phyloP scores from a whole-genome alignment of 2,329 filamentous ascomycete species.

The Cercospora brassicicola region DNA sequence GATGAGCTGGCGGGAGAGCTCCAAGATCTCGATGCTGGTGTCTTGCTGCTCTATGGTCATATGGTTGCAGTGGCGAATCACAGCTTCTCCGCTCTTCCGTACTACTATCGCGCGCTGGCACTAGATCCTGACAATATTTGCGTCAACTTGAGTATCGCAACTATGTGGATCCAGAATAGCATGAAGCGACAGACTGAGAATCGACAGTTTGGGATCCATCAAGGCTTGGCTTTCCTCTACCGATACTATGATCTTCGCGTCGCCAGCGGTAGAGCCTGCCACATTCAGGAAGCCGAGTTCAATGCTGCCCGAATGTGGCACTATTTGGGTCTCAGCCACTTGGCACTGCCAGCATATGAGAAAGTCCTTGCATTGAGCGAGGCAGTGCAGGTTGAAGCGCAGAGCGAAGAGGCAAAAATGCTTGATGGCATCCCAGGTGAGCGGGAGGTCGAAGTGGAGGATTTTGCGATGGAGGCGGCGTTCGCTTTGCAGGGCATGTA shows the following conservation, averaged over 20 bases:
- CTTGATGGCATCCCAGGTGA: conserved; percentile 37
- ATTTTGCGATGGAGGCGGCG: conserved; percentile 70
- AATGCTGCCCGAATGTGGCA: conserved; percentile 78
- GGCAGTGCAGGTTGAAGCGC: conserved; percentile 43
- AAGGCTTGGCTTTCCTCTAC: conserved; percentile 79
- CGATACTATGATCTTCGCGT: conserved; percentile 67
- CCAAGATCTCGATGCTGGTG: conserved; percentile 66
- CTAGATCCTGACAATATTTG: conserved; percentile 74
- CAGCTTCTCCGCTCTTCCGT: conserved; percentile 81
- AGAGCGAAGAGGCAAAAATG: conserved; percentile 37
- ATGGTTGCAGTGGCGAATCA: conserved; percentile 74
- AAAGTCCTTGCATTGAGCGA: conserved; percentile 54
- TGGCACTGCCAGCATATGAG: conserved; percentile 73
- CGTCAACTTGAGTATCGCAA: conserved; percentile 76
- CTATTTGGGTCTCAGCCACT: conserved; percentile 67
- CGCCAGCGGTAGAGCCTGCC: conserved; percentile 40
- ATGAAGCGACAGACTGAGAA: conserved; percentile 90
- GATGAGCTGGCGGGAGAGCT: conserved; percentile 16
- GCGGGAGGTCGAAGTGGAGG: conserved; percentile 46
- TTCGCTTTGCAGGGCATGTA: conserved; percentile 71
- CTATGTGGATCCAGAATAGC: conserved; percentile 83
- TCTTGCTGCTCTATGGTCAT: conserved; percentile 87
- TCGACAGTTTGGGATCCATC: conserved; percentile 79
- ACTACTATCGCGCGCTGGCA: conserved; percentile 69
- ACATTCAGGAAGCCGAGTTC: conserved; percentile 75